Conservation (phyloP, 2,329 filamentous ascomycete species). For the Neonectria hederae region DNA sequence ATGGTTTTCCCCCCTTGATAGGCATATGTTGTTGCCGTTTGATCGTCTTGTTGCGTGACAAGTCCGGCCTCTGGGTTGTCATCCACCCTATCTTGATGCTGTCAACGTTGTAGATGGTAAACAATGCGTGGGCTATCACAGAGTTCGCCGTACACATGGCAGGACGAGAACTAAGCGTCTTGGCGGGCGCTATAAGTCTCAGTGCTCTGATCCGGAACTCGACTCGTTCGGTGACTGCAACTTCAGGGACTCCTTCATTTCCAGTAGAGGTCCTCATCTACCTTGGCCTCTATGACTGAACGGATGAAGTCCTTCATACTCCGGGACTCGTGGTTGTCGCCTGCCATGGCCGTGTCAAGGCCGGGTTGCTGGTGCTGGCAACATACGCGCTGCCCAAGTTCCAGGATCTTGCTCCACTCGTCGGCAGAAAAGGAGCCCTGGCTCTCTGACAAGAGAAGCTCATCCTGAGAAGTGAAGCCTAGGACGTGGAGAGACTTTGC, state of each 20-base stretch:
- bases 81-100: conserved; percentile 4
- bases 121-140: conserved; percentile 2
- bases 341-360: conserved; percentile 57
- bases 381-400: conserved; percentile 73
- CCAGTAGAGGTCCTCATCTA: conserved; percentile 65
- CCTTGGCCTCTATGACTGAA: conserved; percentile 66
- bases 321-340: conserved; percentile 53
- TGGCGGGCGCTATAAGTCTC: conserved; percentile 21
- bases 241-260: conserved; percentile 51
- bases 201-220: conserved; percentile 14
- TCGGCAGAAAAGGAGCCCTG: conserved; percentile 79
- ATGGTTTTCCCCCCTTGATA: conserved; percentile 1
- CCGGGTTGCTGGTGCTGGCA: conserved; percentile 54
- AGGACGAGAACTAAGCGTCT: conserved; percentile 14
- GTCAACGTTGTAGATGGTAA: conserved; percentile 1
- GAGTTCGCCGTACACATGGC: conserved; percentile 3
- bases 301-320: conserved; percentile 69
- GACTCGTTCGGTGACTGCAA: conserved; percentile 12
- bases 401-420: conserved; percentile 78
- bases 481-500: conserved; percentile 83
- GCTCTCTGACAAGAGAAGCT: conserved; percentile 82
- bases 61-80: neutral
- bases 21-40: conserved; percentile 18
- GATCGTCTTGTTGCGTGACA: conserved; percentile 12
- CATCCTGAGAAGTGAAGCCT: conserved; percentile 78